phyloP scores from a whole-genome alignment of 192 early-diverging fungal genomes.

The Umbelopsis vinacea region DNA sequence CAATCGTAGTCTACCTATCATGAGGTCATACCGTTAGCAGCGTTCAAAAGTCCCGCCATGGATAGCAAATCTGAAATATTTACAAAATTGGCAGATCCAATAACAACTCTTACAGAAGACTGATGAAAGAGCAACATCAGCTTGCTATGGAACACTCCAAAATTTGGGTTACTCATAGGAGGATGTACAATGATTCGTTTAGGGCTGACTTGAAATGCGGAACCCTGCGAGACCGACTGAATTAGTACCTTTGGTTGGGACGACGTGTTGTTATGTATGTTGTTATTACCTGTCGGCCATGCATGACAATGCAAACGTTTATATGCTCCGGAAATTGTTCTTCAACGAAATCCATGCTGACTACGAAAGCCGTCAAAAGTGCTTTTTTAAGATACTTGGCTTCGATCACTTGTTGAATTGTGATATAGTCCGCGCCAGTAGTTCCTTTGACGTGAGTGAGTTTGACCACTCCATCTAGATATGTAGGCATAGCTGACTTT shows the following conservation, averaged over 20 bases:
- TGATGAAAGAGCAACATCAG: slow-evolving; percentile 67
- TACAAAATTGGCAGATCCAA: slow-evolving; percentile 65
- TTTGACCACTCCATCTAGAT: slow-evolving; percentile 36
- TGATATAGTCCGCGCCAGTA: slow-evolving; percentile 34
- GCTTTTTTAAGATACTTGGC: slow-evolving; percentile 52
- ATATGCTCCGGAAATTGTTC: slow-evolving; percentile 46
- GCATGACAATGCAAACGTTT: slow-evolving; percentile 46
- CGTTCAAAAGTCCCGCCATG: too few relatives aligned
- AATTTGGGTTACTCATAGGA: slow-evolving; percentile 43
- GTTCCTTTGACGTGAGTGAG: slow-evolving; percentile 37
- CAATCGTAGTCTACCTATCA: slow-evolving; percentile 55
- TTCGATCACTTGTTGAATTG: slow-evolving; percentile 46
- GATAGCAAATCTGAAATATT: not conserved
- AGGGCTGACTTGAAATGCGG: slow-evolving; percentile 30
- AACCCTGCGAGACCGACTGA: slow-evolving; percentile 21
- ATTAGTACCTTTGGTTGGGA: not conserved
- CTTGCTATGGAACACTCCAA: slow-evolving; percentile 65
- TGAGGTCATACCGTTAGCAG: not conserved
- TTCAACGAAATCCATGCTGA: slow-evolving; percentile 56
- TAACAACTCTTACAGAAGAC: slow-evolving; percentile 58
- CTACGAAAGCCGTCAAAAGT: slow-evolving; percentile 56
- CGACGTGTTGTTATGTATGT: not conserved
- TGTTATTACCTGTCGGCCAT: slow-evolving; percentile 41
- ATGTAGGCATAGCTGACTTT: not conserved
- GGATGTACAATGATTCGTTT: slow-evolving; percentile 50